Evolutionary conservation across 768 basidiomycete genomes (phyloP), one percentile per base, ranked within the genome.

Genomic region (Boletus tylopilopsis): DNA sequence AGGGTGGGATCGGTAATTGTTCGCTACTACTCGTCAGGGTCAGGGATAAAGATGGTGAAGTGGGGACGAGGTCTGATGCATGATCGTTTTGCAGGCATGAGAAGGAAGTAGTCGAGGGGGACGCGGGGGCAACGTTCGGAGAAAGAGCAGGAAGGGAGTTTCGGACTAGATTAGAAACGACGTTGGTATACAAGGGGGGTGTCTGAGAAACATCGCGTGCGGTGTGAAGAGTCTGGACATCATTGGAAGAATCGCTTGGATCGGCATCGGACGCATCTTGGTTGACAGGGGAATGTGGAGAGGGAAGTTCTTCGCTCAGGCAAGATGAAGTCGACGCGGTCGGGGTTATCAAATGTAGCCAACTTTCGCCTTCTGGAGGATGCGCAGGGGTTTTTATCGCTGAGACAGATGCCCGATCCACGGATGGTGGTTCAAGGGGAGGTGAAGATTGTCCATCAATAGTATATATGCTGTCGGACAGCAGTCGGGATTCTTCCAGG

Each of bases 401-500:
- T 37, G 54, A 58, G 1, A 48, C 50, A 23, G 62, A 60, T 23
- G 55, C 47, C 27, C 56, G 54, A 55, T 58, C 54, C 5, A 25
- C 11, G 42, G 51, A 56, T 23, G 50, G 38, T 5, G 50, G 37
- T 44, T 30, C 40, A 22, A 40, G 53, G 2, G 55, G 50, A 39
- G 27, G 58, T 49, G 45, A 23, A 4, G 48, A 45, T 6, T 18
- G 45, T 2, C 49, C 49, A 8, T 58, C 50, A 35, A 57, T 10
- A 24, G 45, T 13, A 34, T 59, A 63, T 16, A 43, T 19, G 40
- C 6, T 41, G 29, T 11, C 35, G 21, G 63, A 48, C 42, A 53
- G 37, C 16, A 68, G 35, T n/a, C 68, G 67, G 2, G 84, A 85
- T 50, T 76, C 76, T 55, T 79, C 75, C 49, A 90, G 56, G 0